Percentiles rank a stretch among this genome's conserved stretches.
Conservation (phyloP, 2,329 filamentous ascomycete genomes). For the Samsoniella hepiali region DNA sequence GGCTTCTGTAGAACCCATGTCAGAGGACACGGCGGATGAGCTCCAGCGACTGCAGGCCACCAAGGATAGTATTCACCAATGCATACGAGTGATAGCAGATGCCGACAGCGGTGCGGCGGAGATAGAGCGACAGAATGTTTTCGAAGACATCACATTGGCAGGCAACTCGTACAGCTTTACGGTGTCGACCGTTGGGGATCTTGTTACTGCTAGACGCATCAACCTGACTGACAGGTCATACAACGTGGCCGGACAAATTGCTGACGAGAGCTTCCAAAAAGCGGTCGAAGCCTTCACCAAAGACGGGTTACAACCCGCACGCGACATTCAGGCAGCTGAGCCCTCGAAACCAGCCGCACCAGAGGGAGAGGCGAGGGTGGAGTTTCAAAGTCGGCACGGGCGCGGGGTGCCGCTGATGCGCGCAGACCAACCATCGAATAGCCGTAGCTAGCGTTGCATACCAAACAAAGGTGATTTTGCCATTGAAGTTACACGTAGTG, state of each 20-base stretch:
- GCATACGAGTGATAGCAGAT: constrained; percentile 22
- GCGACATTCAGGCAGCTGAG: too few species aligned
- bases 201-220: constrained; percentile 24
- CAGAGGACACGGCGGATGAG: constrained; percentile 19
- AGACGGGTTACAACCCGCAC: background rate
- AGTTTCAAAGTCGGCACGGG: too few species aligned
- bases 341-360: too few species aligned
- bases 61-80: constrained; percentile 25
- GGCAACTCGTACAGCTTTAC: constrained; percentile 26
- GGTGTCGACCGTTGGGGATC: constrained; percentile 27
- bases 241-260: background rate
- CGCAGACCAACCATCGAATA: too few species aligned
- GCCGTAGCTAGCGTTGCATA: too few species aligned
- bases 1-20: constrained; percentile 17
- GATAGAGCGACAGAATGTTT: constrained; percentile 26
- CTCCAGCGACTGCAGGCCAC: constrained; percentile 23
- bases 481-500: too few species aligned
- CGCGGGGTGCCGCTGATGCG: too few species aligned
- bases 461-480: too few species aligned
- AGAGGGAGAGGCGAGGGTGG: too few species aligned
- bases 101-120: background rate
- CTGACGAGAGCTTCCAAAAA: constrained; percentile 8
- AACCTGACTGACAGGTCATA: constrained; percentile 18
- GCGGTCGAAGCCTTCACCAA: background rate
- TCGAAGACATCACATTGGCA: constrained; percentile 26